Base-by-base conservation (phyloP, 1,284 basidiomycete genomes). In the Ustilago shanxiensis region DNA sequence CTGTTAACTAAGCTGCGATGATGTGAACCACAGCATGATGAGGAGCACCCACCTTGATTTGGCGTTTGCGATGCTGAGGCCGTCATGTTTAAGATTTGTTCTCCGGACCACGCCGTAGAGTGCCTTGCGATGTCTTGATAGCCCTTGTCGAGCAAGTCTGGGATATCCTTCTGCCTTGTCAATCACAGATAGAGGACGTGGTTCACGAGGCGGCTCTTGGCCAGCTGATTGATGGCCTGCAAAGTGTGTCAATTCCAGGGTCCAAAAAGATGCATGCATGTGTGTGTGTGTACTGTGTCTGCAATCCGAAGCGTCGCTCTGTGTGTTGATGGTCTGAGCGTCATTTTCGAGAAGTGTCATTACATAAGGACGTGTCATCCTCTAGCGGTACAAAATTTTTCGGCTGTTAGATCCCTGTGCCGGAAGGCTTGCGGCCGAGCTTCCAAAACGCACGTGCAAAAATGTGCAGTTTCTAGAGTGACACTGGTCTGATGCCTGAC, bases 271-370 rank as follows among this genome's bases (percentile, higher is more conserved):
- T 63, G 60, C 60, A 59, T 61, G 66, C 52, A 47, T 49, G 26
- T 52, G 57, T 50, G 53, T 61, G 66, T 60, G 58, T 49, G 26
- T 52, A n/a, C n/a, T n/a, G n/a, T n/a, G n/a, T n/a, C n/a, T n/a
- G n/a, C n/a, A n/a, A n/a, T n/a, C n/a, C n/a, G n/a, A n/a, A n/a
- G n/a, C n/a, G 57, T 20, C 44, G 29, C 20, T 20, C 6, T 33
- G 6, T 5, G 31, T 22, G 31, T 13, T 35, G 68, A 39, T 70
- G 67, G 60, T 65, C 68, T 52, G 59, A 71, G 68, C 68, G 68
- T 55, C 33, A 24, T 2, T 44, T 16, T 8, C 35, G 39, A 13
- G 20, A 16, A 45, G 14, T 20, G 18, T 35, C 5, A 65, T 70
- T 70, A 70, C 52, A 50, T 70, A 70, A 70, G 29, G 22, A 11